Base-by-base conservation (phyloP, 306 rosid genomes). In the Aeschynomene evenia region DNA sequence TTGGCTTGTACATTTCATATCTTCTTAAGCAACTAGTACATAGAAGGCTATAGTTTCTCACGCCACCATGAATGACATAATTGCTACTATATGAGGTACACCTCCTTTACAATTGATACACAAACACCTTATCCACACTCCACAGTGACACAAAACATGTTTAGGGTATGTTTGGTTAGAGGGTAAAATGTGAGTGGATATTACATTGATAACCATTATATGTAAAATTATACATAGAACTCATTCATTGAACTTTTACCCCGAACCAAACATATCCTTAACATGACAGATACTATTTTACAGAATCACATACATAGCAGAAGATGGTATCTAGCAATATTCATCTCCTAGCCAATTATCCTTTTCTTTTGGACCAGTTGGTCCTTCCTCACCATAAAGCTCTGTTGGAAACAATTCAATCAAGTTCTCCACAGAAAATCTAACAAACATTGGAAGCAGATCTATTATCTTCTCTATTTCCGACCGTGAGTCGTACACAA, bases 331-430 rank as follows among this genome's bases (percentile, higher is more conserved):
- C 76, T 80, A 87, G 77, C 85, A 85, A 72, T 74, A 84, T 84
- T 94, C 97, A 80, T 94, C 97, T 43, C 96, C 98, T 15, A 43
- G 64, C 97, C 98, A 91, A 55, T 89, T 91, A 55, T 77, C 83
- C 85, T 94, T 94, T 83, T 82, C 97, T 77, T 94, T 94, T 16
- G 98, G 98, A 52, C 97, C 98, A 9, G 97, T 94, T 56, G 98
- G 98, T 14, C 98, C 97, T 82, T 88, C 96, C 80, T 94, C 98
- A 2, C 98, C 87, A 20, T 85, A 94, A 57, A 94, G 87, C 80
- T 90, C 95, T 0, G 95, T 88, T 3, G 98, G 97, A 77, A 94
- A 90, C 80, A 94, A 51, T 16, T 87, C 92, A 49, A 94, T 59
- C 13, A 94, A 52, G 62, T 88, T 85, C 86, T 84, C 97, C 80